These are phyloP conservation scores for Bruguiera gymnorhiza DNA, from an alignment of 345 rosid genomes.

Conservation along the genomic window DNA sequence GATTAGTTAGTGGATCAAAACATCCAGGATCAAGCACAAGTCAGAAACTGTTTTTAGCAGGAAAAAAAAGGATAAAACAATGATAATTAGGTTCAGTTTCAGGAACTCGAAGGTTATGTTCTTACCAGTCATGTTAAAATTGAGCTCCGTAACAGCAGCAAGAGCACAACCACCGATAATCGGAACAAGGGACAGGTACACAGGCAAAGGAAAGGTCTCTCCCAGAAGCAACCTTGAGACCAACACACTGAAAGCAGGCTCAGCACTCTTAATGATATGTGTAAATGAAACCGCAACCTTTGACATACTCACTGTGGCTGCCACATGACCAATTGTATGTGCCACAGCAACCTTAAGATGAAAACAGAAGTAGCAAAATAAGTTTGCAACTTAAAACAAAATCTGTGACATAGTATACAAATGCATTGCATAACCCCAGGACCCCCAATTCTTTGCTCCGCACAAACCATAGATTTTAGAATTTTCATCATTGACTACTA, in stretches of 20 bases:
- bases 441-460: background rate
- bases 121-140: conserved; percentile 84
- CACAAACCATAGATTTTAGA: background rate
- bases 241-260: conserved; percentile 88
- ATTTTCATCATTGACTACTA: background rate
- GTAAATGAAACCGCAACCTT: conserved; percentile 98
- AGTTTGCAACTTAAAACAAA: background rate
- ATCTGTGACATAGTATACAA: background rate
- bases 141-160: conserved; percentile 93
- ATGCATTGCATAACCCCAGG: background rate
- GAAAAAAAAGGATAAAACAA: background rate
- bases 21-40: no score
- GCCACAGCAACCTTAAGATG: conserved; percentile 83
- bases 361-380: conserved; percentile 9
- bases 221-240: conserved; percentile 77
- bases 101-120: background rate
- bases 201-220: conserved; percentile 75
- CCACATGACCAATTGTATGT: conserved; percentile 96
- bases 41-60: no score
- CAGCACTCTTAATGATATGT: conserved; percentile 93
- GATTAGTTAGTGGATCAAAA: background rate
- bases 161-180: conserved; percentile 99
- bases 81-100: conserved; percentile 7
- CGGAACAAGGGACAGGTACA: conserved; percentile 83
- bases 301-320: conserved; percentile 98